Percentiles rank a stretch among this genome's conserved stretches.
Evolutionary conservation across 805 yeast genomes (phyloP).

Genomic region (Yarrowia phangngaensis): DNA sequence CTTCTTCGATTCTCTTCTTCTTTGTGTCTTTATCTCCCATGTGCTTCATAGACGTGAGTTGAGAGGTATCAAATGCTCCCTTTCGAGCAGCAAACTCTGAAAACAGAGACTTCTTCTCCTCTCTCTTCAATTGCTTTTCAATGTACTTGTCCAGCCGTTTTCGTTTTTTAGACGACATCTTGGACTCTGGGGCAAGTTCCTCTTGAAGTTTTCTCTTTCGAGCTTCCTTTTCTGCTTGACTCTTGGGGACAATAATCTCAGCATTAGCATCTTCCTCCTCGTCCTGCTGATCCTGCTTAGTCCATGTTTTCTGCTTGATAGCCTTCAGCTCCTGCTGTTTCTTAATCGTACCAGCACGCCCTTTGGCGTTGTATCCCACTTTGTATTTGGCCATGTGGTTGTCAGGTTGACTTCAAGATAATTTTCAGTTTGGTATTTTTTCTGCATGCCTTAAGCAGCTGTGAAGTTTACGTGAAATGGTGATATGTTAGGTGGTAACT

Average conservation of each 20-base stretch:
- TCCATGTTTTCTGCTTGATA: conserved; percentile 37
- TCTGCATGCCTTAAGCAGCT: too few relatives aligned
- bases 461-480: too few relatives aligned
- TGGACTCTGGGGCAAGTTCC: conserved; percentile 60
- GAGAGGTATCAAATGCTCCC: conserved; percentile 65
- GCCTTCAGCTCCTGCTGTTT: conserved; percentile 66
- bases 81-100: conserved; percentile 37
- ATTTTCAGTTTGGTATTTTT: too few relatives aligned
- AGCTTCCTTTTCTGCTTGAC: conserved; percentile 57
- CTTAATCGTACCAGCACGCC: conserved; percentile 77
- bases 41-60: conserved; percentile 66
- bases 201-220: conserved; percentile 64
- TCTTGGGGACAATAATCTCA: conserved; percentile 58
- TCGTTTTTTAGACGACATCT: conserved; percentile 64
- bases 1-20: conserved; percentile 68
- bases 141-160: conserved; percentile 86
- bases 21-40: conserved; percentile 70
- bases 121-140: conserved; percentile 78
- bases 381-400: conserved; percentile 90
- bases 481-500: too few relatives aligned
- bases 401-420: too few relatives aligned
- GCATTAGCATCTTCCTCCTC: conserved; percentile 49
- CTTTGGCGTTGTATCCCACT: conserved; percentile 77
- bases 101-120: conserved; percentile 75
- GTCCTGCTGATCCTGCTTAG: conserved; percentile 28